Evolutionary conservation across 345 rosid genomes (phyloP).

Genomic region (Eucalyptus lansdowneana): DNA sequence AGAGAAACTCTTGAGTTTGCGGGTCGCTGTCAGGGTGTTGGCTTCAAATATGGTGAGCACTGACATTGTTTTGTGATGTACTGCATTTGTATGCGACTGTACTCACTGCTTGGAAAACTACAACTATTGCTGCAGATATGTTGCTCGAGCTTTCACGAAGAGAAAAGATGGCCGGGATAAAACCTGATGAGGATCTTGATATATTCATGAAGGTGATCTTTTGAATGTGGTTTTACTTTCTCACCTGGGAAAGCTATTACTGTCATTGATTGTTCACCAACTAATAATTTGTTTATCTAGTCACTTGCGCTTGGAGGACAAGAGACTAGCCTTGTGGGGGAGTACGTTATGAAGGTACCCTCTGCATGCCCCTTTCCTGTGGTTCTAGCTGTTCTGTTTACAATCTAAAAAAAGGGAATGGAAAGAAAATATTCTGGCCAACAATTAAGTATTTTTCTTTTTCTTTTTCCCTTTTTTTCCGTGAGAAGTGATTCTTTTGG

Average conservation of each 20-base stretch:
- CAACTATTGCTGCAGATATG: conserved; percentile 46
- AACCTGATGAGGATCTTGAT: conserved; percentile 98
- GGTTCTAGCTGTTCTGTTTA: not conserved
- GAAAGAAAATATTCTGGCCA: not conserved
- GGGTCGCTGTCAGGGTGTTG: conserved; percentile 94
- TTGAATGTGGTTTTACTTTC: not conserved
- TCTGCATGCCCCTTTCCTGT: not conserved
- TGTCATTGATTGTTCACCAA: not conserved
- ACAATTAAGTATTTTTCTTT: not conserved
- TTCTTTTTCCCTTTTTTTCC: not conserved
- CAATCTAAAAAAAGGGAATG: not conserved
- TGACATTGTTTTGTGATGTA: not conserved
- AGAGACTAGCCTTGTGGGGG: conserved; percentile 76
- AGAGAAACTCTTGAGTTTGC: conserved; percentile 83
- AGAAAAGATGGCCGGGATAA: conserved; percentile 83
- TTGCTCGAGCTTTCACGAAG: conserved; percentile 85
- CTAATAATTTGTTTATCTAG: conserved; percentile 11
- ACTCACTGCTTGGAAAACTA: not conserved
- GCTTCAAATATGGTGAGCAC: conserved; percentile 79
- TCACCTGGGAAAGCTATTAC: not conserved
- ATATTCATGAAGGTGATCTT: conserved; percentile 85
- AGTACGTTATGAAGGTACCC: conserved; percentile 92
- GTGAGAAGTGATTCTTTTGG: not conserved
- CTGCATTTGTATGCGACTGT: not conserved
- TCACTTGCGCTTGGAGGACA: conserved; percentile 86